These are phyloP conservation scores for Fusarium sp. DNA, from an alignment of 2,329 filamentous ascomycete genomes.

Conservation along the genomic window DNA sequence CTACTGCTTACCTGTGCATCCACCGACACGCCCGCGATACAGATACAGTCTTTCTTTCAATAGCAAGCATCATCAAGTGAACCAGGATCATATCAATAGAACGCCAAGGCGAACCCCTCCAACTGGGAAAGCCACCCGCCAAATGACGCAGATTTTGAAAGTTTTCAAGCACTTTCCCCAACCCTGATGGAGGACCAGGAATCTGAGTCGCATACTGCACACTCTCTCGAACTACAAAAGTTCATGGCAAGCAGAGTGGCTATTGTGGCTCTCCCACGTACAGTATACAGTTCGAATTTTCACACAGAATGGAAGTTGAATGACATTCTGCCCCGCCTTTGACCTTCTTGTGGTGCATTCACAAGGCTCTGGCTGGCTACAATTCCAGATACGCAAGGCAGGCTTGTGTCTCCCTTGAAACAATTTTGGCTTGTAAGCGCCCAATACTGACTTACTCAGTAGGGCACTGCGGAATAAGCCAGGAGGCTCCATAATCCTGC, in stretches of 20 bases:
- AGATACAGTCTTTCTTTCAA: neutral
- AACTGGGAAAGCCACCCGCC: neutral
- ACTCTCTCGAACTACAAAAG: constrained; percentile 22
- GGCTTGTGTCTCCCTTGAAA: constrained; percentile 5
- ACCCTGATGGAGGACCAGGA: neutral
- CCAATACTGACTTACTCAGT: constrained; percentile 7
- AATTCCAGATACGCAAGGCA: constrained; percentile 9
- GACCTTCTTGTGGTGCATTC: constrained; percentile 20
- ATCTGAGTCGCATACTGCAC: constrained; percentile 15
- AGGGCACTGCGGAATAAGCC: constrained; percentile 2
- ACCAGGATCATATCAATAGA: neutral
- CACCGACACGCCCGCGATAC: neutral
- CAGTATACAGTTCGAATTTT: constrained; percentile 2
- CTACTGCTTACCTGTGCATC: constrained; percentile 3
- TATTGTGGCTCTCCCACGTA: neutral
- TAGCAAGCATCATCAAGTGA: neutral
- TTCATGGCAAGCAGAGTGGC: constrained; percentile 5
- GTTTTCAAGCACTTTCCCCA: neutral
- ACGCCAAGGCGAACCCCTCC: constrained; percentile 2
- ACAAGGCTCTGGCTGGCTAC: constrained; percentile 37
- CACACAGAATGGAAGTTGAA: constrained; percentile 7
- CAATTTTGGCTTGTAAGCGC: neutral
- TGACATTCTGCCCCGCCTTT: constrained; percentile 22
- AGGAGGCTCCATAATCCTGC: constrained; percentile 5
- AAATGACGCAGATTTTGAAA: constrained; percentile 24